Base-by-base conservation (phyloP, 2,329 filamentous ascomycete genomes). In the Macrophomina phaseolina region DNA sequence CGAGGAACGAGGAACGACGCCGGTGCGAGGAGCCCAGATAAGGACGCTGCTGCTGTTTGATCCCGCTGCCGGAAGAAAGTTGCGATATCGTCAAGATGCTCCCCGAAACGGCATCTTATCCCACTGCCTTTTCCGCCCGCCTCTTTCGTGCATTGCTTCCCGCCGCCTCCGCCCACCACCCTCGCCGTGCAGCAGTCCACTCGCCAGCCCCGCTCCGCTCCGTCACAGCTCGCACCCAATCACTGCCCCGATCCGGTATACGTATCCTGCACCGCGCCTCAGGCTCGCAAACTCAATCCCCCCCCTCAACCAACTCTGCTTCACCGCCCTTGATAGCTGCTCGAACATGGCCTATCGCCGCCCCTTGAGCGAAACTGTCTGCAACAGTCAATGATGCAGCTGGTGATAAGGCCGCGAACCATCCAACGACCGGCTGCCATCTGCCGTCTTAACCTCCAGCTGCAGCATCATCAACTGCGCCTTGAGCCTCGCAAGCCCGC, bases 241-340 rank as follows among this genome's bases (percentile, higher is more conserved):
- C 56, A 40, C 56, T 46, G 40, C n/a, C 56, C 58, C 4, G 32
- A 62, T 62, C n/a, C 42, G 58, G 58, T 62, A 62, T 62, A 48
- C 58, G 9, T 49, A 49, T 62, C 58, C 58, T 62, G 58, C 58
- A 38, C 7, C 6, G 8, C 23, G n/a, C 58, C 58, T 49, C 36
- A 36, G 30, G 28, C 42, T 5, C 32, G 3, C 11, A 28, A 60
- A 49, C 30, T 28, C 42, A 55, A 38, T 18, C n/a, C 45, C n/a
- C 16, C 58, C 5, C 36, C 23, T 42, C 28, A n/a, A 38, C n/a
- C 9, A 42, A 23, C 53, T 58, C 53, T 34, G 40, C 28, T 32
- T 46, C 56, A 46, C 56, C 40, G 28, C 18, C 11, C 53, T 18
- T 53, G 28, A 32, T 30, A 28, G 28, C 28, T 30, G 48, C 49